These are phyloP conservation scores for Lodderomyces theae DNA, from an alignment of 1,139 yeast genomes.

Conservation along the genomic window DNA sequence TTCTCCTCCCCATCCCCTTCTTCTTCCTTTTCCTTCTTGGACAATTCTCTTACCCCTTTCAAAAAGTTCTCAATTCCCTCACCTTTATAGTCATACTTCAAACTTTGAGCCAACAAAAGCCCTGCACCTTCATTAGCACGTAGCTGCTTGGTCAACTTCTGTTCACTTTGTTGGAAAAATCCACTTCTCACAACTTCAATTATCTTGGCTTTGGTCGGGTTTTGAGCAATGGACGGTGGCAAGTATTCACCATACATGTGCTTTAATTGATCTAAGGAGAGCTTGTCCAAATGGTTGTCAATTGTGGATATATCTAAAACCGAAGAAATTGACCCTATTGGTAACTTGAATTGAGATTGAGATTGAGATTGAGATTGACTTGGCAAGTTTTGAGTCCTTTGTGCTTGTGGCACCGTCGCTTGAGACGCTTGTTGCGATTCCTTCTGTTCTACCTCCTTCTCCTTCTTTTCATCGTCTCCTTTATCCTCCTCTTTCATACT, in stretches of 20 bases:
- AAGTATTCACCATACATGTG: constrained; percentile 38
- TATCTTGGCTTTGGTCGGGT: constrained; percentile 41
- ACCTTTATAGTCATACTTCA: constrained; percentile 52
- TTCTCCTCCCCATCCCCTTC: constrained; percentile 9
- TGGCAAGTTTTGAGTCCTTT: background rate
- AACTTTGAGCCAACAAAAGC: constrained; percentile 47
- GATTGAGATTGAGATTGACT: constrained; percentile 1
- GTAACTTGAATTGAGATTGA: constrained; percentile 16
- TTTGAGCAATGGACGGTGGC: constrained; percentile 38
- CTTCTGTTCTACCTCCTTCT: background rate
- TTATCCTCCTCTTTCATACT: background rate
- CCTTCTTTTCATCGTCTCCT: background rate
- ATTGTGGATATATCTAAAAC: constrained; percentile 41
- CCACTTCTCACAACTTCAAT: constrained; percentile 50
- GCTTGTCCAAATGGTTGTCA: constrained; percentile 35
- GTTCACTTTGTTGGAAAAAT: constrained; percentile 50
- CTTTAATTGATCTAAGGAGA: constrained; percentile 35
- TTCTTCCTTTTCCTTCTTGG: constrained; percentile 21
- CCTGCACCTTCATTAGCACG: constrained; percentile 47
- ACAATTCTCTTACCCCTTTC: constrained; percentile 41
- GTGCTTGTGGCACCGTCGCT: background rate
- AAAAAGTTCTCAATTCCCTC: constrained; percentile 60
- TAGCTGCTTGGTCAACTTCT: constrained; percentile 45
- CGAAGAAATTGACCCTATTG: constrained; percentile 33
- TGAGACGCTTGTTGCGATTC: background rate